These are phyloP conservation scores for Trichoderma atroviride DNA, from an alignment of 2,329 filamentous ascomycete species.

Conservation along the genomic window DNA sequence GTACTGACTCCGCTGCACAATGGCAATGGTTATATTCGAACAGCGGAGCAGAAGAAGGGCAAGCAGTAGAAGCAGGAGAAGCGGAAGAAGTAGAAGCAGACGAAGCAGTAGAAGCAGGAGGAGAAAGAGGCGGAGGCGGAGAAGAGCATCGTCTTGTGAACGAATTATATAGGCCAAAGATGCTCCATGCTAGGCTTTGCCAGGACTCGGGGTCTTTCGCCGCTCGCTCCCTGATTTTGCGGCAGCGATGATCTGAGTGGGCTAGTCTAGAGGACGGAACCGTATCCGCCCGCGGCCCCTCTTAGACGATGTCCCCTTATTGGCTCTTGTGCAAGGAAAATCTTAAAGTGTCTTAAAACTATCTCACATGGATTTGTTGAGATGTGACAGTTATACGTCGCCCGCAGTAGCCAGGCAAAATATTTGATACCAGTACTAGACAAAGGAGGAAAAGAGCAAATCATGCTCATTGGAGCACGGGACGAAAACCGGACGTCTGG, in stretches of 20 bases:
- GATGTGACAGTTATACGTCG: slow-evolving; percentile 7
- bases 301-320: slow-evolving; percentile 9
- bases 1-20: not conserved
- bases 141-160: not conserved
- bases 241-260: not conserved
- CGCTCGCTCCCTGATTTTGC: not conserved
- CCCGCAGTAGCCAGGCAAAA: not conserved
- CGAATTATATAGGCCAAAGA: not conserved
- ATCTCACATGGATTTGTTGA: slow-evolving; percentile 14
- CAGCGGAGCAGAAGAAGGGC: not conserved
- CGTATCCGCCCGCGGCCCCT: slow-evolving; percentile 13
- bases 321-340: slow-evolving; percentile 13
- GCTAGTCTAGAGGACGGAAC: slow-evolving; percentile 8
- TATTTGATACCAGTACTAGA: not conserved
- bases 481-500: not conserved
- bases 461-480: not conserved
- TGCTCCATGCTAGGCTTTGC: not conserved
- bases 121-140: not conserved
- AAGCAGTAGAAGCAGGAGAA: not conserved
- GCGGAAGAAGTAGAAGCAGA: too few species aligned
- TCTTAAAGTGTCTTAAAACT: not conserved
- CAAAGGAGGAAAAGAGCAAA: not conserved
- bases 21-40: not conserved
- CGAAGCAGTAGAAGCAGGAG: not conserved
- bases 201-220: not conserved